These are phyloP conservation scores for Dictyostelium capitatum DNA, from an alignment of 78 protist genomes.

Conservation along the genomic window DNA sequence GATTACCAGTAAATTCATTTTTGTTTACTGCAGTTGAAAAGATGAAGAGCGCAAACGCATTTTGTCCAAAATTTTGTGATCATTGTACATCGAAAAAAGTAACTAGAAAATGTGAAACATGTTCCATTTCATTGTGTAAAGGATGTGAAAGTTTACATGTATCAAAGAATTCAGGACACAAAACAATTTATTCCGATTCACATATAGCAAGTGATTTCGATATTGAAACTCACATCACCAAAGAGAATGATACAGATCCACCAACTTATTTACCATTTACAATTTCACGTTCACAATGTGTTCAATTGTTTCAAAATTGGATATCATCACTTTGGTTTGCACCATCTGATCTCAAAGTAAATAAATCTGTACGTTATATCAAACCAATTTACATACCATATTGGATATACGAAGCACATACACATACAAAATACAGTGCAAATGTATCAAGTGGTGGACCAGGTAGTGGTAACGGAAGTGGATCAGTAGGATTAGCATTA, in stretches of 20 bases:
- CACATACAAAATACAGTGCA: conserved; percentile 68
- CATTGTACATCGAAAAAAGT: conserved; percentile 45
- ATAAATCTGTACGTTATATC: conserved; percentile 21
- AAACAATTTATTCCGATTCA: conserved; percentile 21
- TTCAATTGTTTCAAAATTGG: conserved; percentile 50
- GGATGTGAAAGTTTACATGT: conserved; percentile 30
- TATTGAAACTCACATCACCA: conserved; percentile 31
- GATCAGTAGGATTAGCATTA: too few species aligned
- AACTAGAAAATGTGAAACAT: conserved; percentile 57
- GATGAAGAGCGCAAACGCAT: conserved; percentile 40
- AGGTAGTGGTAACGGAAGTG: background rate
- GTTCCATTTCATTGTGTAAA: conserved; percentile 25
- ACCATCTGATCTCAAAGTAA: conserved; percentile 61
- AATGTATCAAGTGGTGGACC: background rate
- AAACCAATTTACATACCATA: conserved; percentile 72
- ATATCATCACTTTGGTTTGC: conserved; percentile 76
- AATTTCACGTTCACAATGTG: conserved; percentile 35
- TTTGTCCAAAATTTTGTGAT: conserved; percentile 70
- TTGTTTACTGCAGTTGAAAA: conserved; percentile 34
- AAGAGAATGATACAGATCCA: conserved; percentile 56
- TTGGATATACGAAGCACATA: conserved; percentile 76
- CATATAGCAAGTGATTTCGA: conserved; percentile 43
- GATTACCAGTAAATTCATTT: conserved; percentile 49
- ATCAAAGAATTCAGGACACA: conserved; percentile 16
- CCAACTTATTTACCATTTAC: conserved; percentile 62